Percentiles rank a stretch among this genome's conserved stretches.
These are phyloP conservation scores for Fusarium gaditjirri DNA, from an alignment of 2,329 filamentous ascomycete species.

Conservation along the genomic window DNA sequence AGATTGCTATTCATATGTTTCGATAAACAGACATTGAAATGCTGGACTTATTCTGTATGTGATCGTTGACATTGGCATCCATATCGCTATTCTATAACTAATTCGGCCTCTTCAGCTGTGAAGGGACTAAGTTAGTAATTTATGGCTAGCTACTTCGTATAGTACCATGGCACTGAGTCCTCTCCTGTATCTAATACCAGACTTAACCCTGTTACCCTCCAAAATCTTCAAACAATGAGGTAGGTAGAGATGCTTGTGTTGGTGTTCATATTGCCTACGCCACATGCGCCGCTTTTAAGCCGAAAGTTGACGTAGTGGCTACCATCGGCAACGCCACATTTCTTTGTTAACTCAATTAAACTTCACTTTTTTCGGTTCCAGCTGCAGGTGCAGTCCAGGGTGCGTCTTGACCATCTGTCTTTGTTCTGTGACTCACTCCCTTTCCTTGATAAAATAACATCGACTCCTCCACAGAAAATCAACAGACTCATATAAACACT, in stretches of 20 bases:
- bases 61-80: no score
- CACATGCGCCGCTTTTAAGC: slow-evolving; percentile 13
- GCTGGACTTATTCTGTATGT: background rate
- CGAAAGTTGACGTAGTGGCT: slow-evolving; percentile 13
- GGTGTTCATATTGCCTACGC: slow-evolving; percentile 3
- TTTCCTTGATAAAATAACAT: background rate
- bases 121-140: background rate
- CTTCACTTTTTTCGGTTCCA: slow-evolving; percentile 22
- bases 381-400: slow-evolving; percentile 2
- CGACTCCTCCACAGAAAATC: slow-evolving; percentile 2
- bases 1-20: background rate
- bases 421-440: slow-evolving; percentile 37
- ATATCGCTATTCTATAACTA: fast-evolving
- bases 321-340: slow-evolving; percentile 28
- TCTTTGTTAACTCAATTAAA: slow-evolving; percentile 22
- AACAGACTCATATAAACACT: background rate
- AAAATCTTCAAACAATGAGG: background rate
- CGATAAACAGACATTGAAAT: background rate
- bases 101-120: fast-evolving
- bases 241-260: background rate
- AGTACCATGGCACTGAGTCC: no score
- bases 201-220: background rate
- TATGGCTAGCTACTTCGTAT: no score
- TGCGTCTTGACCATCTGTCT: slow-evolving; percentile 18
- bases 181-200: background rate